Evolutionary conservation across 805 yeast species (phyloP).

Genomic region (Sugiyamaella lignohabitans): DNA sequence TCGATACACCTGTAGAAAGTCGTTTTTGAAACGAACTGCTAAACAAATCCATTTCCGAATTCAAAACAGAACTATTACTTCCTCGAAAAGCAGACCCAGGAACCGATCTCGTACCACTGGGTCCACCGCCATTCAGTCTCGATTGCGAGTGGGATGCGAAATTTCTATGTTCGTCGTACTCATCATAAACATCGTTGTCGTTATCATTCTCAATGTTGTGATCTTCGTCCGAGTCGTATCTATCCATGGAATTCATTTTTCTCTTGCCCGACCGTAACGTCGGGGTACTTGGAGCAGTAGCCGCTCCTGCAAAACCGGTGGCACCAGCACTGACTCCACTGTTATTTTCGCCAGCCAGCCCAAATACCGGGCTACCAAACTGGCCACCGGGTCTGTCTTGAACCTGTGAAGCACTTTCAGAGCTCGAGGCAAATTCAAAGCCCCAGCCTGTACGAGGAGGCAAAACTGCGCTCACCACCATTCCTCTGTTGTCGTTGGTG

Average conservation of each 20-base stretch:
- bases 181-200: not conserved
- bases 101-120: not conserved
- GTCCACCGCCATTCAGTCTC: too few species aligned
- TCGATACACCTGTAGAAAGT: not conserved
- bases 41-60: slow-evolving; percentile 5
- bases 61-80: too few species aligned
- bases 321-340: too few species aligned
- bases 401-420: slow-evolving; percentile 20
- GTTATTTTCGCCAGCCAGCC: not conserved
- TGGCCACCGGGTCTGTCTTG: slow-evolving; percentile 20
- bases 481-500: too few species aligned
- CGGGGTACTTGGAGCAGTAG: too few species aligned
- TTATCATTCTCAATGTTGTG: not conserved
- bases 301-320: too few species aligned
- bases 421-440: slow-evolving; percentile 13
- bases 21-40: slow-evolving; percentile 4
- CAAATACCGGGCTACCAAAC: not conserved
- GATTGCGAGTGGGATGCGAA: too few species aligned
- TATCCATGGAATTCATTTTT: not conserved
- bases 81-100: too few species aligned
- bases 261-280: not conserved
- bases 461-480: slow-evolving; percentile 23
- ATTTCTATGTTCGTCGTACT: not conserved
- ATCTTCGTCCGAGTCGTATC: not conserved
- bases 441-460: slow-evolving; percentile 26